phyloP scores from a whole-genome alignment of 1,284 basidiomycete species.

The Xanthoconium separans region DNA sequence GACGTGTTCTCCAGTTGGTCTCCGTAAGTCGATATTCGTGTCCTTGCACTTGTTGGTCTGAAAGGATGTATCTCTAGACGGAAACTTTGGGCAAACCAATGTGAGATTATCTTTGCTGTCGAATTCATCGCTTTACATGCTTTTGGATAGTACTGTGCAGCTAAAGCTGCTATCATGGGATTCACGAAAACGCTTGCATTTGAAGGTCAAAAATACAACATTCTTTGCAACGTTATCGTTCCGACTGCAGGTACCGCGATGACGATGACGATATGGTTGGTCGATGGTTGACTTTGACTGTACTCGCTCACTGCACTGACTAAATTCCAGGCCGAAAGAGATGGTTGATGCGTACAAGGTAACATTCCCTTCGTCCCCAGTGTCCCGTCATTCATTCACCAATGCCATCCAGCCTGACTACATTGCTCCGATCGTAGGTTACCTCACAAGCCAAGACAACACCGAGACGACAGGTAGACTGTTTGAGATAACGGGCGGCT shows the following conservation, averaged over 20 bases:
- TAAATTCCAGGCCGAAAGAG: slow-evolving; percentile 70
- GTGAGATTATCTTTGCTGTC: slow-evolving; percentile 37
- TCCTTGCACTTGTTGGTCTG: slow-evolving; percentile 1
- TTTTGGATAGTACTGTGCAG: slow-evolving; percentile 73
- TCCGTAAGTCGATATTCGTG: slow-evolving; percentile 57
- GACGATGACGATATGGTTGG: slow-evolving; percentile 80
- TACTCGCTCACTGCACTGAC: not conserved
- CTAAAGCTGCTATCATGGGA: slow-evolving; percentile 93
- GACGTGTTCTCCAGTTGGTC: slow-evolving; percentile 90
- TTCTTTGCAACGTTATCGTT: slow-evolving; percentile 86
- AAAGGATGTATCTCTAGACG: slow-evolving; percentile 50
- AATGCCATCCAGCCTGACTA: slow-evolving; percentile 71
- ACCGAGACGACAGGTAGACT: slow-evolving; percentile 73
- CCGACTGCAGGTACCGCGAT: slow-evolving; percentile 91
- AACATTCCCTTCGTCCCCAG: slow-evolving; percentile 2
- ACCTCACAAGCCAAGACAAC: slow-evolving; percentile 84
- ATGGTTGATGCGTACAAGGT: slow-evolving; percentile 94
- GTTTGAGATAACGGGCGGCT: slow-evolving; percentile 92
- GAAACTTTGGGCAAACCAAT: slow-evolving; percentile 93
- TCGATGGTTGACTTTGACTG: slow-evolving; percentile 21
- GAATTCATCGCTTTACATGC: not conserved
- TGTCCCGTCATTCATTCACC: slow-evolving; percentile 2
- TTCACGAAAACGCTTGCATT: slow-evolving; percentile 88
- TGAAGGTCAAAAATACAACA: slow-evolving; percentile 91
- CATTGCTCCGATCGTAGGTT: slow-evolving; percentile 91